Evolutionary conservation across 2,329 filamentous ascomycete species (phyloP).

Genomic region (Fusarium transvaalense): DNA sequence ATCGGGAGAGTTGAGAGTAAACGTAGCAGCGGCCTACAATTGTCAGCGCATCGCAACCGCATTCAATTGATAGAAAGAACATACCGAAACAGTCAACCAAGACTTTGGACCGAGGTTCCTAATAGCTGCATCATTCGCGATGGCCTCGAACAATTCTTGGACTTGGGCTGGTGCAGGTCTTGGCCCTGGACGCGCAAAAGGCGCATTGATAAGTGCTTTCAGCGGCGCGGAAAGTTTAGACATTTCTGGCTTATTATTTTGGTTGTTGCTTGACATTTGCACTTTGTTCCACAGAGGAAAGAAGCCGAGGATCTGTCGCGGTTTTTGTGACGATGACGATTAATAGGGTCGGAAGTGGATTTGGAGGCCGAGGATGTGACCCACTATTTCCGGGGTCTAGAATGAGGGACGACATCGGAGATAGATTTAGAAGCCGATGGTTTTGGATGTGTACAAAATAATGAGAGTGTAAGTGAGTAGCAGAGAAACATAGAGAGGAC

Average conservation of each 20-base stretch:
- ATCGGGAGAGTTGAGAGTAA: slow-evolving; percentile 88
- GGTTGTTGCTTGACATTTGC: slow-evolving; percentile 38
- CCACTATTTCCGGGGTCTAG: slow-evolving; percentile 38
- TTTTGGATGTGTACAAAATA: slow-evolving; percentile 27
- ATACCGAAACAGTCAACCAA: slow-evolving; percentile 75
- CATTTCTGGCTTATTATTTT: slow-evolving; percentile 64
- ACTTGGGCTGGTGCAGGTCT: slow-evolving; percentile 74
- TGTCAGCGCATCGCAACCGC: slow-evolving; percentile 2
- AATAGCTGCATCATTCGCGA: slow-evolving; percentile 72
- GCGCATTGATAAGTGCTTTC: slow-evolving; percentile 79
- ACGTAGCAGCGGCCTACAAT: slow-evolving; percentile 78
- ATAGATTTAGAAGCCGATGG: slow-evolving; percentile 35
- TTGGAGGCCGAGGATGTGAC: slow-evolving; percentile 34
- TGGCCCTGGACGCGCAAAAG: slow-evolving; percentile 74
- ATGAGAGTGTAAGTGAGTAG: background rate
- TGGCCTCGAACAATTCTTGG: slow-evolving; percentile 71
- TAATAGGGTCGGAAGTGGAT: slow-evolving; percentile 28
- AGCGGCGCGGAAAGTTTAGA: slow-evolving; percentile 78
- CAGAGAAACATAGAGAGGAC: background rate
- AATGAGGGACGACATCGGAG: slow-evolving; percentile 15
- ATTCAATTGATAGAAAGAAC: slow-evolving; percentile 21
- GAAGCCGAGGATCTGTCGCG: slow-evolving; percentile 23
- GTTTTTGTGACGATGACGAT: slow-evolving; percentile 36
- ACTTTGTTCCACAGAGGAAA: background rate
- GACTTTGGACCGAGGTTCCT: slow-evolving; percentile 72